These are phyloP conservation scores for Solanum boliviense DNA, from an alignment of 257 asterid species.

Conservation along the genomic window DNA sequence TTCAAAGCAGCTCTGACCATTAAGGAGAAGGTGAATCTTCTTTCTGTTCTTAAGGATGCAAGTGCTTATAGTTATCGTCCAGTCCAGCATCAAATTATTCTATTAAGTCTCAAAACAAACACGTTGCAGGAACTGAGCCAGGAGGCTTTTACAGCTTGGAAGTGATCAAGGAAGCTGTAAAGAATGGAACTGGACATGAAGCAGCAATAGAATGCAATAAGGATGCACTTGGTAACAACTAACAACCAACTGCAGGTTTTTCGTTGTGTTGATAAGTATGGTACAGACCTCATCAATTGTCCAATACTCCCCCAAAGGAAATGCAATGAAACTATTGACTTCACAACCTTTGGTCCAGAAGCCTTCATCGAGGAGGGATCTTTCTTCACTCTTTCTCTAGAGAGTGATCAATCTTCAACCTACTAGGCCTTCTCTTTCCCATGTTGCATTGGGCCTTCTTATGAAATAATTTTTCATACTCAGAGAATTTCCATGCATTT, in stretches of 20 bases:
- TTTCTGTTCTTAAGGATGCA: slow-evolving; percentile 11
- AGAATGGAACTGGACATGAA: slow-evolving; percentile 3
- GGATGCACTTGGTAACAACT: slow-evolving; percentile 9
- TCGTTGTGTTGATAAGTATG: slow-evolving; percentile 17
- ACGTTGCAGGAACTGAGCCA: slow-evolving; percentile 12
- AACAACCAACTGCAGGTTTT: slow-evolving; percentile 14
- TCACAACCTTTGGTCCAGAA: not conserved
- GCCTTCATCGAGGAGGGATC: not conserved
- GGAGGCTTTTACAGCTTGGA: slow-evolving; percentile 15
- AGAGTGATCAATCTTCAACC: not conserved
- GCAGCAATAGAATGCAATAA: slow-evolving; percentile 20
- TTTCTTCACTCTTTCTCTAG: not conserved
- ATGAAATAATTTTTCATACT: not conserved
- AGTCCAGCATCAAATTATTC: not conserved
- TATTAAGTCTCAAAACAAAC: not conserved
- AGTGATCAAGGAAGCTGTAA: slow-evolving; percentile 11
- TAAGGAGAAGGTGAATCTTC: slow-evolving; percentile 20
- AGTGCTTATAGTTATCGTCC: not conserved
- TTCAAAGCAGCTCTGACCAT: slow-evolving; percentile 17
- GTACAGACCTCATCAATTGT: slow-evolving; percentile 10
- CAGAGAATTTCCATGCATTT: not conserved
- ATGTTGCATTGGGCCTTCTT: not conserved
- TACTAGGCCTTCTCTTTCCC: not conserved
- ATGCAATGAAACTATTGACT: slow-evolving; percentile 1
- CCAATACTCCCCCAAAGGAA: not conserved